Conservation (phyloP, 257 asterid genomes). For the Dorcoceras hygrometricum region DNA sequence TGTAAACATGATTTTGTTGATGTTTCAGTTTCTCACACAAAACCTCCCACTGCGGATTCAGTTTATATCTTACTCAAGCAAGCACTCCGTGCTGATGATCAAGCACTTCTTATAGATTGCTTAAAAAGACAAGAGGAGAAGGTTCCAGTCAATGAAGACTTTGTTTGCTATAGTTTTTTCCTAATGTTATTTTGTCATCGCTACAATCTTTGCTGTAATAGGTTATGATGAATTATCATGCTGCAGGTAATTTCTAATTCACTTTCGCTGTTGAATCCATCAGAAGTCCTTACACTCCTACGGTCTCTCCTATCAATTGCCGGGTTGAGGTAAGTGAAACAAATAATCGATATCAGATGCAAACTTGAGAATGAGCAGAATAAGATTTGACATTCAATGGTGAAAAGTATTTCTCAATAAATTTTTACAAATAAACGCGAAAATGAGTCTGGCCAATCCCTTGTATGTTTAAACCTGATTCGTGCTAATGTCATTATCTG, state of each 20-base stretch:
- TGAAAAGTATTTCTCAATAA: background rate
- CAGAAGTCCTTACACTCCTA: conserved; percentile 80
- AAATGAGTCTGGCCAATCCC: background rate
- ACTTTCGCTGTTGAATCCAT: conserved; percentile 60
- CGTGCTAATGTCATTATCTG: background rate
- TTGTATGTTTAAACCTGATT: conserved; percentile 5
- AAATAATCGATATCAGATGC: conserved; percentile 1
- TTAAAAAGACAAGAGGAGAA: conserved; percentile 82
- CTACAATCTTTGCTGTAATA: too few species aligned
- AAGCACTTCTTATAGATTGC: conserved; percentile 76
- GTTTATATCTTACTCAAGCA: conserved; percentile 80
- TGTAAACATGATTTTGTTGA: conserved; percentile 32
- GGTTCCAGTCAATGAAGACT: conserved; percentile 38
- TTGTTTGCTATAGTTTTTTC: background rate
- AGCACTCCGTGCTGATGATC: conserved; percentile 86
- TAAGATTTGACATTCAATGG: background rate
- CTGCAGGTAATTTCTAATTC: conserved; percentile 82
- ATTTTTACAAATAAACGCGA: background rate
- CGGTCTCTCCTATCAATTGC: conserved; percentile 66
- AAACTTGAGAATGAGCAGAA: conserved; percentile 10
- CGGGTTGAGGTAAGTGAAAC: conserved; percentile 53
- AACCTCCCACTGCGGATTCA: conserved; percentile 94
- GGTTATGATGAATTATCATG: conserved; percentile 2
- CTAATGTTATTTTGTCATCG: background rate
- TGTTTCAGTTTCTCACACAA: conserved; percentile 35